phyloP scores from a whole-genome alignment of 176 grass and related monocot species.

The Phoenix roebelenii region DNA sequence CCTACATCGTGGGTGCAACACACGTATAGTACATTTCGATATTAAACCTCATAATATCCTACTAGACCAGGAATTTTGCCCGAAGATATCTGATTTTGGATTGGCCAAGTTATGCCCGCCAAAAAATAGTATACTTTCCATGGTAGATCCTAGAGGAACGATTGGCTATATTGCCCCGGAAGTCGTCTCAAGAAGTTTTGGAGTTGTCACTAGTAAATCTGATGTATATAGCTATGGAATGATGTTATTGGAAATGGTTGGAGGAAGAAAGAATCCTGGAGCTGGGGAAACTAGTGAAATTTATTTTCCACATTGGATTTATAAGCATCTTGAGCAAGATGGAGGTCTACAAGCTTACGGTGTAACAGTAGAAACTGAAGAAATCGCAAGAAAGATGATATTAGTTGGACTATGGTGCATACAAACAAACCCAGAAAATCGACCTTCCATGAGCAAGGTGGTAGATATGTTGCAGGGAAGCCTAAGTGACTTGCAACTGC shows the following conservation, averaged over 20 bases:
- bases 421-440: conserved; percentile 22
- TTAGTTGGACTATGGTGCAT: conserved; percentile 42
- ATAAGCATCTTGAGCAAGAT: conserved; percentile 25
- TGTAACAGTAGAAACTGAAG: conserved; percentile 4
- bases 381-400: conserved; percentile 24
- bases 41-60: conserved; percentile 68
- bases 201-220: conserved; percentile 37
- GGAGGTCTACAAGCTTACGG: conserved; percentile 14
- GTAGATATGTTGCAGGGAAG: conserved; percentile 41
- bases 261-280: conserved; percentile 21
- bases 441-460: conserved; percentile 41
- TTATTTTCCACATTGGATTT: conserved; percentile 42
- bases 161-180: conserved; percentile 31
- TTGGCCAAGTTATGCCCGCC: conserved; percentile 42
- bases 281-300: conserved; percentile 12
- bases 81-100: conserved; percentile 63
- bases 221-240: conserved; percentile 73
- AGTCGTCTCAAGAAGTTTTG: conserved; percentile 21
- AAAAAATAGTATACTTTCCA: conserved; percentile 45
- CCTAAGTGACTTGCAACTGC: conserved; percentile 29
- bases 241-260: conserved; percentile 46
- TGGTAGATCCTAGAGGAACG: conserved; percentile 44
- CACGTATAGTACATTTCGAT: conserved; percentile 66
- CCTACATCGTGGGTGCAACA: conserved; percentile 40
- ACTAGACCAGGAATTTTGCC: conserved; percentile 38